Evolutionary conservation across 1,284 basidiomycete species (phyloP), one percentile per base, ranked within the genome.

Genomic region (Fomitopsis palustris): DNA sequence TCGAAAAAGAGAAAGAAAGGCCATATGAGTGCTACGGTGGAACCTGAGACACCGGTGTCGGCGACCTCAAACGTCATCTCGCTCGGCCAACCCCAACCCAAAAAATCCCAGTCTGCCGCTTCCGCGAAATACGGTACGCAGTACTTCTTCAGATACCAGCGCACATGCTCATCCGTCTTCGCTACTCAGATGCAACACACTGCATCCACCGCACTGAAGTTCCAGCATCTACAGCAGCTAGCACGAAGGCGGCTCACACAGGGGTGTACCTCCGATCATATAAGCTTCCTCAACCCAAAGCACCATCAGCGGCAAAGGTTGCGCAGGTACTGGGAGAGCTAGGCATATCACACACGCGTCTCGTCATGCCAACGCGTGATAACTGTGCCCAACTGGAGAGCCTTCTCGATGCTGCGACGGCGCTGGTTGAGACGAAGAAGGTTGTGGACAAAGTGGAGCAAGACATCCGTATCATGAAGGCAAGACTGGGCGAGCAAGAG

Each of bases 291-390:
- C 73, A 79, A 37, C 88, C 92, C 21, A 95, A 93, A 72, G 77
- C 86, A 2, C 81, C 85, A 45, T 79, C 89, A n/a, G 83, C 85
- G 3, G 85, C 83, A 59, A 84, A 90, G 77, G 85, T 96, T 65
- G 81, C 84, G 3, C 86, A 90, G 60, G 81, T 88, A 16, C 80
- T 97, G 23, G 73, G 80, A 17, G 93, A 96, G 71, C 79, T 95
- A 17, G 88, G 88, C 14, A 77, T 96, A 38, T 82, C 81, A n/a
- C 80, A 86, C 61, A 80, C 81, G 17, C 84, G 90, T 14, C 81
- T 97, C 55, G 90, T 96, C 63, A 96, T 97, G 93, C 95, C 95
- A 16, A 96, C 95, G 1, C 81, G 85, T 35, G 84, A 87, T 29
- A 96, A 93, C 64, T 78, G 88, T 55, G 79, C 82, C 54, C 84